Percentiles rank a stretch among this genome's conserved stretches.
These are phyloP conservation scores for Rutstroemia sp. DNA, from an alignment of 2,329 filamentous ascomycete species.

Conservation along the genomic window DNA sequence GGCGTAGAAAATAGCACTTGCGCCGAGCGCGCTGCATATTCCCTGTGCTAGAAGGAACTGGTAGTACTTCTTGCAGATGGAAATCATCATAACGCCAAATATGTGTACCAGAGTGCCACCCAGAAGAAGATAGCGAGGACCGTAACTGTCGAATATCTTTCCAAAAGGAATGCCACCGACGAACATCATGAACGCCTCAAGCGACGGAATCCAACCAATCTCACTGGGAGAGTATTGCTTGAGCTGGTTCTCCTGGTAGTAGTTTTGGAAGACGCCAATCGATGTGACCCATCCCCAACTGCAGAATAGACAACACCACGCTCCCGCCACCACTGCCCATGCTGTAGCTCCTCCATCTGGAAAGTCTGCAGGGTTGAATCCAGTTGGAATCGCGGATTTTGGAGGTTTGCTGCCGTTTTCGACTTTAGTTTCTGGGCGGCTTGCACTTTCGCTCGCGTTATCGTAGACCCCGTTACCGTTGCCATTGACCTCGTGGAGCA, in stretches of 20 bases:
- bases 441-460: not conserved
- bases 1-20: not conserved
- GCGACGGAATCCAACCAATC: not conserved
- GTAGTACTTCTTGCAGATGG: not conserved
- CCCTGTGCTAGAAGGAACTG: not conserved
- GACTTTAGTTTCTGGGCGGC: not conserved
- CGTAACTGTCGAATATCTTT: not conserved
- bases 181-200: not conserved
- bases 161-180: not conserved
- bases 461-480: not conserved
- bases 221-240: not conserved
- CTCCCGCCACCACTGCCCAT: not conserved
- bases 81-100: not conserved
- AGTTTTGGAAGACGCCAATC: not conserved
- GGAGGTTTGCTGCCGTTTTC: not conserved
- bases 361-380: not conserved
- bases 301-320: not conserved
- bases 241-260: not conserved
- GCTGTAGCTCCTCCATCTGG: not conserved
- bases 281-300: not conserved
- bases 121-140: not conserved
- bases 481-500: not conserved
- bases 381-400: not conserved
- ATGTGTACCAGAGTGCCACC: not conserved
- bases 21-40: not conserved